Evolutionary conservation across 352 stramenopile genomes (phyloP).

Genomic region (Phytophthora uliginosa): DNA sequence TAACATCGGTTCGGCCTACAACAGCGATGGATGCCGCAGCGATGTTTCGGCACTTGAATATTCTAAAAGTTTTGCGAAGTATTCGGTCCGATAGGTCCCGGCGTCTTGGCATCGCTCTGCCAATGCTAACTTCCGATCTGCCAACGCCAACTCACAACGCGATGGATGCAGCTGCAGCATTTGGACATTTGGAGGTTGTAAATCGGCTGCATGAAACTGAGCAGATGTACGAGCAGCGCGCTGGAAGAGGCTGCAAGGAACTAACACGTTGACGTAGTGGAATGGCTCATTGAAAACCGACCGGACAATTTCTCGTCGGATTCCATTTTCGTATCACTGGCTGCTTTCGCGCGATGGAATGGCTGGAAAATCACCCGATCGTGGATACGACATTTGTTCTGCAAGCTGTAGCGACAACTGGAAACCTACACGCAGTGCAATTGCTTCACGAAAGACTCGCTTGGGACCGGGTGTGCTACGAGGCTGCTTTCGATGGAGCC

Average conservation of each 20-base stretch:
- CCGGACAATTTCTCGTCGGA: not conserved
- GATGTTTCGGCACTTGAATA: not conserved
- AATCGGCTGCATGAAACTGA: not conserved
- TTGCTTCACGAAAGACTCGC: not conserved
- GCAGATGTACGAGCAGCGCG: not conserved
- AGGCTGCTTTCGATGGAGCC: not conserved
- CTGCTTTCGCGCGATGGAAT: not conserved
- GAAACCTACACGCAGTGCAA: not conserved
- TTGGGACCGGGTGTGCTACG: not conserved
- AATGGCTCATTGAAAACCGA: not conserved
- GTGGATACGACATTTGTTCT: not conserved
- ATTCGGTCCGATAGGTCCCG: not conserved
- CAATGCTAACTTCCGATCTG: not conserved
- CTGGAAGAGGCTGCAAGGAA: not conserved
- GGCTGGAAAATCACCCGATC: not conserved
- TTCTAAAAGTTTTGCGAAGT: not conserved
- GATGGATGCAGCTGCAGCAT: not conserved
- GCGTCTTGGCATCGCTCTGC: not conserved
- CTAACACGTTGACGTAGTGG: not conserved
- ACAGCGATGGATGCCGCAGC: constrained; percentile 1
- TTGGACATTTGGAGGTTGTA: not conserved
- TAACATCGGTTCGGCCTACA: not conserved
- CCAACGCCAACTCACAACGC: not conserved
- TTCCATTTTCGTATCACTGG: not conserved
- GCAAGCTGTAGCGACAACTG: not conserved